Conservation (phyloP, 2,329 filamentous ascomycete species). For the Colletotrichum shisoi region DNA sequence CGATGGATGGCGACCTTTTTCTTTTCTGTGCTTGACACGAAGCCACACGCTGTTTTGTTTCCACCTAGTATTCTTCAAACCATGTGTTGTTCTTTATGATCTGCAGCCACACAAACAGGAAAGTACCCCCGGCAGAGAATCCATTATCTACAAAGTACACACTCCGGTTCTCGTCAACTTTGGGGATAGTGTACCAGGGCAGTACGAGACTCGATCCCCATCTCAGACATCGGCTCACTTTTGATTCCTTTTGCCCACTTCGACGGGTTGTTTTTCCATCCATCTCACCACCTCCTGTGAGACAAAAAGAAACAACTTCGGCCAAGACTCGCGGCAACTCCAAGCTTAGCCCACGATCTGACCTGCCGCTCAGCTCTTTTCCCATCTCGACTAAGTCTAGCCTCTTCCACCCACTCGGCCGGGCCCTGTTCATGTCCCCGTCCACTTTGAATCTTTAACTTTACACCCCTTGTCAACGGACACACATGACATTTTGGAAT, state of each 20-base stretch:
- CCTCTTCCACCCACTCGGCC: constrained; percentile 24
- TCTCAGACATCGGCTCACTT: constrained; percentile 13
- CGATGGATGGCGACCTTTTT: neutral
- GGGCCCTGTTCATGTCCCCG: constrained; percentile 15
- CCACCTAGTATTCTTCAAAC: neutral
- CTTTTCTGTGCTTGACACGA: no score
- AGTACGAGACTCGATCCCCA: neutral
- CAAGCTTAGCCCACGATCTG: neutral
- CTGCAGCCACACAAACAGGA: neutral
- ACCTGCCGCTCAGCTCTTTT: neutral
- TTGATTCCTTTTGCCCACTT: neutral
- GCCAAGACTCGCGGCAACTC: constrained; percentile 12
- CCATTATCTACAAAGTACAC: neutral
- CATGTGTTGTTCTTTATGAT: neutral
- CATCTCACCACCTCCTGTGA: neutral
- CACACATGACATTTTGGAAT: constrained; percentile 14
- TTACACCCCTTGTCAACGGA: constrained; percentile 17
- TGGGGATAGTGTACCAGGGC: constrained; percentile 5
- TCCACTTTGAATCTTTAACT: constrained; percentile 10
- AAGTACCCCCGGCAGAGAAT: neutral
- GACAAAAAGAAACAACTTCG: neutral
- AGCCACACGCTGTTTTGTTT: neutral
- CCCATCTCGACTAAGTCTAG: constrained; percentile 12
- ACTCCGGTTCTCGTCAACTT: neutral
- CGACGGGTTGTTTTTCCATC: neutral